Evolutionary conservation across 805 yeast genomes (phyloP), one percentile per base, ranked within the genome.

Genomic region (Lipomyces oligophaga): DNA sequence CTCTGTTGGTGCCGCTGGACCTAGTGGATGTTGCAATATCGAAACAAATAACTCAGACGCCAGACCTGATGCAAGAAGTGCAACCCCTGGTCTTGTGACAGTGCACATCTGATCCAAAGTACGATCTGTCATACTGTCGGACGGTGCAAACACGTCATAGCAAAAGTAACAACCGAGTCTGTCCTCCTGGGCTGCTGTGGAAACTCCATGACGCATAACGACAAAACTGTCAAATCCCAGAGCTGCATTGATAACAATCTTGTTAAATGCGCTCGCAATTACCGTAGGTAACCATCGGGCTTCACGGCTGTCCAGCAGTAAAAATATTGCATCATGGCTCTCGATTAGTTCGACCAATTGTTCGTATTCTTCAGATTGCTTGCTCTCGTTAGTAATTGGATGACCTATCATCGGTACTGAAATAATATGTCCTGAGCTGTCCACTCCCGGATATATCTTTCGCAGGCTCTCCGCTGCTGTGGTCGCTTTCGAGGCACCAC

Each of bases 91-190:
- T 33, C 98, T 72, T 0, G 98, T 93, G 1, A 93, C 98, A 0
- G 99, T 93, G 62, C 99, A 93, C 97, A 93, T 93, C 65, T 93
- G 97, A 66, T 93, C 99, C 46, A 93, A 69, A 0, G 97, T 85
- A 41, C 95, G 73, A 60, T 88, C 95, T 0, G 85, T 74, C n/a
- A 86, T 67, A 47, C 95, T 83, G 63, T 93, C 95, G 1, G 79
- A 71, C 0, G 99, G 98, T 0, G 97, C 97, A 42, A 87, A 87
- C 6, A 93, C 89, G 63, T 93, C 98, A 63, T 87, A 86, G 66
- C 99, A 93, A 65, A 83, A 93, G 67, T 93, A 93, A 64, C 99
- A 93, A 0, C 99, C 98, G 34, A 89, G 65, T 31, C 81, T 69
- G 16, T 31, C 33, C 5, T 16, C 31, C 13, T 25, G 34, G 54